These are phyloP conservation scores for Tetrapisispora namnaoensis DNA, from an alignment of 805 yeast species.

Conservation along the genomic window DNA sequence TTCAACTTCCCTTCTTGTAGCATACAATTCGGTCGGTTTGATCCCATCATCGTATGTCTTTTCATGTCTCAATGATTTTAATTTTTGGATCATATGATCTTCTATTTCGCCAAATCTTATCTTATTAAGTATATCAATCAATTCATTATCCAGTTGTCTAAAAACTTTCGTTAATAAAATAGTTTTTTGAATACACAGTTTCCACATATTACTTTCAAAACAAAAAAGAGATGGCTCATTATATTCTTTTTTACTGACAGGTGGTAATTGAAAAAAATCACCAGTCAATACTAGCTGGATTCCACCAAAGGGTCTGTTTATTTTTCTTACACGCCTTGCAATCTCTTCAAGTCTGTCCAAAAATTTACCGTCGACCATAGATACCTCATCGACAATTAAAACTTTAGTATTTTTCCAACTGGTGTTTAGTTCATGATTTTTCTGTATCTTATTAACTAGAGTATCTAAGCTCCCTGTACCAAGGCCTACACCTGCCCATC, in stretches of 20 bases:
- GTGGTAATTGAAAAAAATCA: constrained; percentile 95
- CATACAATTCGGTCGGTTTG: constrained; percentile 79
- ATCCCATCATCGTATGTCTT: constrained; percentile 62
- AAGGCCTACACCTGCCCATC: constrained; percentile 78
- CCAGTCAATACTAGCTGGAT: constrained; percentile 84
- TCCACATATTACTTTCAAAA: constrained; percentile 71
- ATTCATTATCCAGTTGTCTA: constrained; percentile 69
- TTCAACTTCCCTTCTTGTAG: constrained; percentile 81
- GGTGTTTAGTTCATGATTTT: constrained; percentile 11
- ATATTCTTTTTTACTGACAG: constrained; percentile 45
- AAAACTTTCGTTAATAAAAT: constrained; percentile 70
- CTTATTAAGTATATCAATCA: constrained; percentile 71
- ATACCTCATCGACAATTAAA: constrained; percentile 81
- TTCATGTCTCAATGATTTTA: constrained; percentile 47
- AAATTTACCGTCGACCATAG: constrained; percentile 81
- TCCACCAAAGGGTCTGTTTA: constrained; percentile 76
- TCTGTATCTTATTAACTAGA: constrained; percentile 26
- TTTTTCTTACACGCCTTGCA: constrained; percentile 47
- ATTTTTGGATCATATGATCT: constrained; percentile 37
- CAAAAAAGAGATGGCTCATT: constrained; percentile 41
- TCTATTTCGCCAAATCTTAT: constrained; percentile 65
- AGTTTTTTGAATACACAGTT: constrained; percentile 48
- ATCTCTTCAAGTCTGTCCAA: constrained; percentile 65
- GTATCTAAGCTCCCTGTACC: constrained; percentile 44
- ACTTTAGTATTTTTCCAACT: constrained; percentile 61